phyloP scores from a whole-genome alignment of 148 eudicot genomes.

The Cornus controversa region DNA sequence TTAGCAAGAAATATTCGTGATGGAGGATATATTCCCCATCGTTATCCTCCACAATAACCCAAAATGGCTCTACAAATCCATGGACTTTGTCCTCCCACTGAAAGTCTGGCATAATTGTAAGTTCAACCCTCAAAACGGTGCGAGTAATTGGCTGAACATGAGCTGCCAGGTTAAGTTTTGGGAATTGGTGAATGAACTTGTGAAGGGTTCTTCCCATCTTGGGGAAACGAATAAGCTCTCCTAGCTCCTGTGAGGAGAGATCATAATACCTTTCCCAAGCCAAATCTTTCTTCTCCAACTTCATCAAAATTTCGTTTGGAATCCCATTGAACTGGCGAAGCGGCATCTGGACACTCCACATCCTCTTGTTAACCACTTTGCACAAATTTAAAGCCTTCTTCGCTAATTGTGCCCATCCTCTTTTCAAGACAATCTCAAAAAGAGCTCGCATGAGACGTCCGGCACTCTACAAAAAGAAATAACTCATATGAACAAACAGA shows the following conservation, averaged over 20 bases:
- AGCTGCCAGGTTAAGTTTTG: conserved; percentile 51
- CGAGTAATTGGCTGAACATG: conserved; percentile 55
- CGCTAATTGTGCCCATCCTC: conserved; percentile 56
- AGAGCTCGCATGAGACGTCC: conserved; percentile 50
- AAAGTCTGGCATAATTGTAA: conserved; percentile 50
- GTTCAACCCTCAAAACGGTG: conserved; percentile 46
- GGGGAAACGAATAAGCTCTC: conserved; percentile 41
- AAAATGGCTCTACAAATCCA: conserved; percentile 53
- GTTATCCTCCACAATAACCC: conserved; percentile 59
- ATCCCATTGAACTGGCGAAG: conserved; percentile 51
- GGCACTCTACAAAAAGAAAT: conserved; percentile 33
- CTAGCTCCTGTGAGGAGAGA: conserved; percentile 43
- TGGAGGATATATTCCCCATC: conserved; percentile 56
- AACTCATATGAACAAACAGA: background rate
- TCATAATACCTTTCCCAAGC: conserved; percentile 56
- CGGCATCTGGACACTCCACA: conserved; percentile 54
- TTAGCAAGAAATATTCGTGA: conserved; percentile 50
- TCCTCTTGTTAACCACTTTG: conserved; percentile 55
- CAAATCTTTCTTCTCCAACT: conserved; percentile 47
- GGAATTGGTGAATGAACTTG: conserved; percentile 49
- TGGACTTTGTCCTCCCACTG: conserved; percentile 54
- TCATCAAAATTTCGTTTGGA: conserved; percentile 28
- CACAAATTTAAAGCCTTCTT: conserved; percentile 49
- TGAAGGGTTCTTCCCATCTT: conserved; percentile 55
- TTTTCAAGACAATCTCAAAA: conserved; percentile 46